Percentiles rank a stretch among this genome's conserved stretches.
These are phyloP conservation scores for Ammopiptanthus mongolicus DNA, from an alignment of 306 rosid genomes.

Conservation along the genomic window DNA sequence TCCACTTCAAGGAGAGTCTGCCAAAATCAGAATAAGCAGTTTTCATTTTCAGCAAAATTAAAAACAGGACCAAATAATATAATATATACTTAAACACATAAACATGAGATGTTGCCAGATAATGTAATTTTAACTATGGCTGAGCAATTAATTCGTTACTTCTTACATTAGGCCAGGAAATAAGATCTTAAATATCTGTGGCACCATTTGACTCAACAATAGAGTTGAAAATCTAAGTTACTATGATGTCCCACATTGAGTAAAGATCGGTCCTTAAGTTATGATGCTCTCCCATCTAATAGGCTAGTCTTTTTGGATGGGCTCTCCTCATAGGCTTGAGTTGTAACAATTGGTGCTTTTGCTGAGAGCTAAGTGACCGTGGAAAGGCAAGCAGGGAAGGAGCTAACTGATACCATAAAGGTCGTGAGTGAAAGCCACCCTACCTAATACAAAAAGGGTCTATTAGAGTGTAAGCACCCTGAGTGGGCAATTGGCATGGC, in stretches of 20 bases:
- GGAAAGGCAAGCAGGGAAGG: background rate
- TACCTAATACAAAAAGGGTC: no score
- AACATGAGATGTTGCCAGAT: background rate
- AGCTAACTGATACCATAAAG: background rate
- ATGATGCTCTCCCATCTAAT: background rate
- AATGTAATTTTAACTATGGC: background rate
- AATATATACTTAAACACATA: background rate
- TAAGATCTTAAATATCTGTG: background rate
- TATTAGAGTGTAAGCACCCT: background rate
- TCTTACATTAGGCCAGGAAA: background rate
- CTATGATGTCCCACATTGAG: background rate
- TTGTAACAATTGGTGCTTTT: background rate
- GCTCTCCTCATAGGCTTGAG: background rate
- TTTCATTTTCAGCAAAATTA: background rate
- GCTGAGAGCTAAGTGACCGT: background rate
- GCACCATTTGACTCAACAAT: background rate
- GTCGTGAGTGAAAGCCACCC: background rate
- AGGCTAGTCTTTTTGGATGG: background rate
- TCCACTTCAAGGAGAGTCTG: slow-evolving; percentile 67
- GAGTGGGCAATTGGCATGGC: background rate
- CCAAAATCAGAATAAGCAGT: slow-evolving; percentile 15
- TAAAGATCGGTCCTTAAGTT: background rate
- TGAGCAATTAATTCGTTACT: background rate
- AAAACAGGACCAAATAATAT: background rate
- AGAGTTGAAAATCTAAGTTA: background rate